phyloP scores from a whole-genome alignment of 495 filamentous ascomycete species.

The Penicillium paxilli region DNA sequence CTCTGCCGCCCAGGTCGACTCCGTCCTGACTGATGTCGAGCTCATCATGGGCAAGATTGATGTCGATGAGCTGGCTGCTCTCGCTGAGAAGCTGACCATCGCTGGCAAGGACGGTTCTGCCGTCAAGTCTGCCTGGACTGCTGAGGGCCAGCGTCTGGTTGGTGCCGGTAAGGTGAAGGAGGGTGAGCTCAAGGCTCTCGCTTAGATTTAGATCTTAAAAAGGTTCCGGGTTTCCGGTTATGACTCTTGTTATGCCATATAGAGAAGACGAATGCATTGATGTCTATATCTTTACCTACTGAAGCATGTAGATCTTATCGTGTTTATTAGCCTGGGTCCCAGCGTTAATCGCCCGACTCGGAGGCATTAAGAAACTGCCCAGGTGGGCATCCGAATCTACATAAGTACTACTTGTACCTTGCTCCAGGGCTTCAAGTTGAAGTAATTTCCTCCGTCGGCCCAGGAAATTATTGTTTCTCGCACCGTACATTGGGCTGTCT shows the following conservation, averaged over 20 bases:
- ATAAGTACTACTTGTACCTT: no score
- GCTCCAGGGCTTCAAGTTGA: no score
- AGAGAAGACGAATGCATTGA: slow-evolving; percentile 9
- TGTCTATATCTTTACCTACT: background rate
- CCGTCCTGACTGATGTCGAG: slow-evolving; percentile 83
- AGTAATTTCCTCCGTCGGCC: no score
- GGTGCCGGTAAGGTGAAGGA: slow-evolving; percentile 82
- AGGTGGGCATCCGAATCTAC: no score
- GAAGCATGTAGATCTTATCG: no score
- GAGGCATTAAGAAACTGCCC: no score
- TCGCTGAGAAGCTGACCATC: slow-evolving; percentile 70
- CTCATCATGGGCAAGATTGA: slow-evolving; percentile 87
- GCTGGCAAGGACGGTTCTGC: slow-evolving; percentile 55
- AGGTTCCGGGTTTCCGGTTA: background rate
- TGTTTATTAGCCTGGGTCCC: no score
- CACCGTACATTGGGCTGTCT: no score
- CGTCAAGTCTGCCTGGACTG: slow-evolving; percentile 66
- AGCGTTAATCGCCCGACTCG: no score
- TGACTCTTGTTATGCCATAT: slow-evolving; percentile 4
- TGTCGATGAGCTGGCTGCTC: slow-evolving; percentile 76
- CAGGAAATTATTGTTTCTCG: no score
- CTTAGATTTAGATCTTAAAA: slow-evolving; percentile 22
- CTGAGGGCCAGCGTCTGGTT: slow-evolving; percentile 71
- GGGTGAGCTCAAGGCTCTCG: slow-evolving; percentile 63
- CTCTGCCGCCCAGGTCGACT: slow-evolving; percentile 71